Base-by-base conservation (phyloP, 345 rosid genomes). In the Corchorus olitorius region DNA sequence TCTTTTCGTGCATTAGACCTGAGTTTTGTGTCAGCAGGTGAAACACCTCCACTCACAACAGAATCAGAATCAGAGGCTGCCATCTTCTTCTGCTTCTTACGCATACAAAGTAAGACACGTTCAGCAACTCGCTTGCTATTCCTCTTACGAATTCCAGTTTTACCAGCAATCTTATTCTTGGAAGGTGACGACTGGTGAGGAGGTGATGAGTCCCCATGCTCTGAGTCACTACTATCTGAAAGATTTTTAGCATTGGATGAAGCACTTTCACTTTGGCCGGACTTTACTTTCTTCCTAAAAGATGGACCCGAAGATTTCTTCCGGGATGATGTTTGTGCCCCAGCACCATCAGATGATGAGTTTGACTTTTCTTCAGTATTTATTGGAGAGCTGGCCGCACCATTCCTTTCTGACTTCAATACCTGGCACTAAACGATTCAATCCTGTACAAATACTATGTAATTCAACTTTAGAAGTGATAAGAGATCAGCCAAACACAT, bases 101-200 rank as follows among this genome's bases (percentile, higher is more conserved):
- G 89, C 85, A 88, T 88, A 89, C 90, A 85, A 78, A 82, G 80
- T 59, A 95, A 81, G 84, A 89, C 90, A 37, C 93, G 89, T 79
- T 93, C 98, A 79, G 98, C 87, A 35, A 87, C 94, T 88, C 95
- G 89, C 85, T 92, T 94, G 80, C 97, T 94, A 78, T 89, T 96
- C 78, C 99, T 90, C 84, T 92, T 93, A 73, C 79, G 78, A 80
- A 75, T 86, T 74, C 86, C 95, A 54, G 84, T 76, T 85, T 84
- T 91, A 65, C 91, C 93, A 71, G 79, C 81, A 81, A 75, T 79
- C 85, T 92, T 92, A 75, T 83, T 75, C 83, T 90, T 89, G 66
- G 92, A 82, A 15, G 94, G 85, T 76, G 94, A 86, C 77, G 79
- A 78, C 67, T 76, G 54, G 34, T 76, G 81, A 70, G 79, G 75